Evolutionary conservation across 2,329 filamentous ascomycete genomes (phyloP), one percentile per base, ranked within the genome.

Genomic region (Balansia obtecta): DNA sequence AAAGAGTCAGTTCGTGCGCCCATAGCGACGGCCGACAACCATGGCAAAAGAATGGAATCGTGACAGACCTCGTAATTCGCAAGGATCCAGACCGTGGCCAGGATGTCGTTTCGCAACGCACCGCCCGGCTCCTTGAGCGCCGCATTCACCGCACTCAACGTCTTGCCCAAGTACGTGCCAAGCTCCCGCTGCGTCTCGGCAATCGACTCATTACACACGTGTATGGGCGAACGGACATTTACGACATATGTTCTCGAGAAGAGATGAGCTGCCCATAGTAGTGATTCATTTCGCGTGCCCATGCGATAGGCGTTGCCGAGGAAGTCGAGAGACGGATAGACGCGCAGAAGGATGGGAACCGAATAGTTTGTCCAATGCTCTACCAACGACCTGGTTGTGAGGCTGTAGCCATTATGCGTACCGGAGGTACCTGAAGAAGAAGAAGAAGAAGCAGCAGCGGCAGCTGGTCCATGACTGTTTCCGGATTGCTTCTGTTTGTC

Each of bases 331-430:
- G 61, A 56, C 3, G 61, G 61, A 49, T 70, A 71, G 42, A 68
- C 61, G 45, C 65, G 62, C 18, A 70, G 61, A 1, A 71, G 54
- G 18, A 71, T 67, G 4, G 68, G 67, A 3, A 70, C 57, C 0
- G 68, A 69, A 38, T 68, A 63, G 2, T 56, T 49, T 4, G 64
- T 68, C 68, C 68, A 71, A 44, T 69, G 64, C 50, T 70, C 61
- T 15, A 52, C 55, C 27, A 71, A 40, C 4, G 59, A 56, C 34
- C 54, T 55, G 22, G 3, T 6, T 27, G 6, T 3, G 22, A 6
- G 22, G 22, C 22, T 6, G 22, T 27, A 4, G 22, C 3, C 3
- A 6, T 27, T 6, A 27, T 27, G 22, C n/a, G n/a, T n/a, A n/a
- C n/a, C n/a, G n/a, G n/a, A n/a, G n/a, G n/a, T n/a, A n/a, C n/a